Conservation (phyloP, 805 yeast genomes). For the Metschnikowia gruessii region DNA sequence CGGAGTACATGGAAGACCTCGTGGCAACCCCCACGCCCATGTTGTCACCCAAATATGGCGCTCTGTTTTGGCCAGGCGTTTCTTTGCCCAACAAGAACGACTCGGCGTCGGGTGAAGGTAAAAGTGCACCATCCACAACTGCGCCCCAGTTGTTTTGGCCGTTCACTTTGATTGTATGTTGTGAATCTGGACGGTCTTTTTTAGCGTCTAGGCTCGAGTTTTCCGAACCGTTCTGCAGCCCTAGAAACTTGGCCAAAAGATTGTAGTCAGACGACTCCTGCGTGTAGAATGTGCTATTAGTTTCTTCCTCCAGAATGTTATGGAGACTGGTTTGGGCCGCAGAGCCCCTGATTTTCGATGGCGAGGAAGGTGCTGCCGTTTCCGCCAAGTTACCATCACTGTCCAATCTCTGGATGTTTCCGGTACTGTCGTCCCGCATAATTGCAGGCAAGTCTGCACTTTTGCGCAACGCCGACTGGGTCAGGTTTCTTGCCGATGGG, state of each 20-base stretch:
- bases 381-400: slow-evolving; percentile 45
- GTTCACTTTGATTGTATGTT: slow-evolving; percentile 18
- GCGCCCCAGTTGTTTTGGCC: slow-evolving; percentile 32
- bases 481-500: slow-evolving; percentile 30
- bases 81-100: slow-evolving; percentile 9
- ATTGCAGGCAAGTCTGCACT: slow-evolving; percentile 3
- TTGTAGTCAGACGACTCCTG: slow-evolving; percentile 19
- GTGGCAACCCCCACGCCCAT: not conserved
- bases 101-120: slow-evolving; percentile 15
- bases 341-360: slow-evolving; percentile 15
- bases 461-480: slow-evolving; percentile 18
- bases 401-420: slow-evolving; percentile 43
- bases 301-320: slow-evolving; percentile 18
- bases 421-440: slow-evolving; percentile 26
- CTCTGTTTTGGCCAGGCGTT: not conserved
- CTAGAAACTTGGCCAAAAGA: slow-evolving; percentile 17
- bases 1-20: slow-evolving; percentile 14
- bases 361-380: slow-evolving; percentile 2
- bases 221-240: slow-evolving; percentile 8
- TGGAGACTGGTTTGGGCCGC: slow-evolving; percentile 11
- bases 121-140: slow-evolving; percentile 5
- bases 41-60: not conserved
- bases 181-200: slow-evolving; percentile 21
- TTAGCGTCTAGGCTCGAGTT: slow-evolving; percentile 2
- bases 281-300: slow-evolving; percentile 11